These are phyloP conservation scores for Talaromyces pinophilus DNA, from an alignment of 2,329 filamentous ascomycete genomes.

Conservation along the genomic window DNA sequence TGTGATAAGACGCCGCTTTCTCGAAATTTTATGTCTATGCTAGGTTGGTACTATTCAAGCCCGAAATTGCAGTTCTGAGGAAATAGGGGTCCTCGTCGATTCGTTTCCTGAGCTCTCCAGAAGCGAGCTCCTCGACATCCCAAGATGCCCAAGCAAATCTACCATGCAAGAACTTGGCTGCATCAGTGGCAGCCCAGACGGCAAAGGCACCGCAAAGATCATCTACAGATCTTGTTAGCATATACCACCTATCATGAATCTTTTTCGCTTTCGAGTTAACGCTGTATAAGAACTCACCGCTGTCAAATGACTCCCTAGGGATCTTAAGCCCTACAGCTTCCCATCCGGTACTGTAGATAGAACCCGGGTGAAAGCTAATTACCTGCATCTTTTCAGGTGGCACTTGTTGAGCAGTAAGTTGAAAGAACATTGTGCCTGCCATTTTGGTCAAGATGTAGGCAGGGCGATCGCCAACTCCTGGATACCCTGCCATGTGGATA, in stretches of 20 bases:
- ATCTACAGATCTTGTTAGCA: conserved; percentile 22
- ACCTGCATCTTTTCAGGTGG: conserved; percentile 24
- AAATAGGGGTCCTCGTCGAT: conserved; percentile 14
- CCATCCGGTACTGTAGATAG: background rate
- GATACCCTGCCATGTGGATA: conserved; percentile 10
- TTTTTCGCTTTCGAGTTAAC: background rate
- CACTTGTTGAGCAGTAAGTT: conserved; percentile 21
- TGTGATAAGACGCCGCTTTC: background rate
- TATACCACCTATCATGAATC: background rate
- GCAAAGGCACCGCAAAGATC: conserved; percentile 31
- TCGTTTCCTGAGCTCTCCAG: conserved; percentile 6
- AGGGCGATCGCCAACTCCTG: conserved; percentile 13
- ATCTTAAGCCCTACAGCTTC: background rate
- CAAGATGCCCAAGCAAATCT: conserved; percentile 42
- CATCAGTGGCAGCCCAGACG: conserved; percentile 43
- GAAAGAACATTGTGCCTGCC: conserved; percentile 13
- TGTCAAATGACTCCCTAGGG: conserved; percentile 5
- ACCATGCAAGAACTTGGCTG: conserved; percentile 45
- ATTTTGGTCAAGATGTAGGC: conserved; percentile 13
- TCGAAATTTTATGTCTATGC: background rate
- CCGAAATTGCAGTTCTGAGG: conserved; percentile 4
- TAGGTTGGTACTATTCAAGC: background rate
- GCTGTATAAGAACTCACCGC: background rate
- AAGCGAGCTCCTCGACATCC: conserved; percentile 45
- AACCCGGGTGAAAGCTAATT: conserved; percentile 25